phyloP scores from a whole-genome alignment of 225 moss, liverwort and hornwort species.

The Physcomitrium patens region DNA sequence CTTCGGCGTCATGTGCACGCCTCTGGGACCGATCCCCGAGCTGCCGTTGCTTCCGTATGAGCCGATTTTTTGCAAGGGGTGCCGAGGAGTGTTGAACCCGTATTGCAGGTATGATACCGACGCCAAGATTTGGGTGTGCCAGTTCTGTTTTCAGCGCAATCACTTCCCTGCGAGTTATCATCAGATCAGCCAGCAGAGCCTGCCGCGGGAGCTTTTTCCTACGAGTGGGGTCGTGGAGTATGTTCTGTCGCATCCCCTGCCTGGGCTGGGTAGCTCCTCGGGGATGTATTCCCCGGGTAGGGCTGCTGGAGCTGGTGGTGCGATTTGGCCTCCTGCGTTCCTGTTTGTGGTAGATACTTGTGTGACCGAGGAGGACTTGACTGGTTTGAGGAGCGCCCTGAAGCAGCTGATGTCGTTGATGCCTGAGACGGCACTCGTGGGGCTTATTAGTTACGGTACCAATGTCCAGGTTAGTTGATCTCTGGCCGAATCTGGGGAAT shows the following conservation, averaged over 20 bases:
- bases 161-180: slow-evolving; percentile 81
- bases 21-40: slow-evolving; percentile 71
- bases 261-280: slow-evolving; percentile 31
- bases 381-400: slow-evolving; percentile 68
- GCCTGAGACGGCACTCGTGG: slow-evolving; percentile 86
- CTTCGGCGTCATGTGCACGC: slow-evolving; percentile 88
- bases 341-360: slow-evolving; percentile 91
- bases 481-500: neutral
- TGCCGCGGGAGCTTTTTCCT: slow-evolving; percentile 86
- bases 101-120: slow-evolving; percentile 88
- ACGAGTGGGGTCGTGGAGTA: slow-evolving; percentile 95
- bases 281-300: slow-evolving; percentile 38
- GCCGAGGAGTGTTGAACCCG: slow-evolving; percentile 81
- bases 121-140: slow-evolving; percentile 93
- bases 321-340: slow-evolving; percentile 55
- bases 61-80: slow-evolving; percentile 86
- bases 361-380: slow-evolving; percentile 80
- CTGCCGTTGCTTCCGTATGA: slow-evolving; percentile 81
- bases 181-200: slow-evolving; percentile 72
- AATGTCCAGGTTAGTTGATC: slow-evolving; percentile 75
- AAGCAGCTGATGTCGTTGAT: slow-evolving; percentile 78
- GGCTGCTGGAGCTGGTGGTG: slow-evolving; percentile 25
- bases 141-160: slow-evolving; percentile 93
- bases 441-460: slow-evolving; percentile 80
- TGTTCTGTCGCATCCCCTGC: slow-evolving; percentile 51